Evolutionary conservation across 371 early-diverging fungal species (phyloP).

Genomic region (Amoeboradix gromovi): DNA sequence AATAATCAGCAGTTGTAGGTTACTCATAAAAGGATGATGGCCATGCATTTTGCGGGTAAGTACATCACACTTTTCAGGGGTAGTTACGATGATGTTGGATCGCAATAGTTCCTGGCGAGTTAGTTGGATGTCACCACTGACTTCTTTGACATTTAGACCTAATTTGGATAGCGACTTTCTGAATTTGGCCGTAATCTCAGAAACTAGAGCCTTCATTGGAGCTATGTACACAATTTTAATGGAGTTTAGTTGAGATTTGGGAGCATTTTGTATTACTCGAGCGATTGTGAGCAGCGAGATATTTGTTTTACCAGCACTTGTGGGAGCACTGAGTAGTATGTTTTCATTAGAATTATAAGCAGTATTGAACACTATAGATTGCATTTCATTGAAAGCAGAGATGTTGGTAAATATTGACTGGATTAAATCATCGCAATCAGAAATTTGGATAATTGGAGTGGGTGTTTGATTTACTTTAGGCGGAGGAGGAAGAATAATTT

Average conservation of each 20-base stretch:
- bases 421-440: not conserved
- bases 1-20: conserved; percentile 10
- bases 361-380: conserved; percentile 10
- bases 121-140: conserved; percentile 15
- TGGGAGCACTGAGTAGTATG: conserved; percentile 15
- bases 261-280: not conserved
- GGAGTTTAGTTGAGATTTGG: not conserved
- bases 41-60: conserved; percentile 8
- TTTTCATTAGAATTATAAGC: conserved; percentile 11
- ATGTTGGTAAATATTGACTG: not conserved
- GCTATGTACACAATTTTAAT: conserved; percentile 14
- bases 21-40: conserved; percentile 5
- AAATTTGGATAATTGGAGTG: not conserved
- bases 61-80: conserved; percentile 20
- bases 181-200: conserved; percentile 13
- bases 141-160: conserved; percentile 9
- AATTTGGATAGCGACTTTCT: conserved; percentile 5
- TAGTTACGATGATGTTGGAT: conserved; percentile 11
- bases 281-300: conserved; percentile 5
- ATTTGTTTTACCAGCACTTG: conserved; percentile 19
- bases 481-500: conserved; percentile 39
- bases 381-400: conserved; percentile 12
- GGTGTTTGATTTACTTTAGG: not conserved
- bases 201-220: conserved; percentile 19
- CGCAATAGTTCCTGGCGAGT: conserved; percentile 5